Conservation (phyloP, 2,329 filamentous ascomycete genomes). For the Nigrospora sphaerica region DNA sequence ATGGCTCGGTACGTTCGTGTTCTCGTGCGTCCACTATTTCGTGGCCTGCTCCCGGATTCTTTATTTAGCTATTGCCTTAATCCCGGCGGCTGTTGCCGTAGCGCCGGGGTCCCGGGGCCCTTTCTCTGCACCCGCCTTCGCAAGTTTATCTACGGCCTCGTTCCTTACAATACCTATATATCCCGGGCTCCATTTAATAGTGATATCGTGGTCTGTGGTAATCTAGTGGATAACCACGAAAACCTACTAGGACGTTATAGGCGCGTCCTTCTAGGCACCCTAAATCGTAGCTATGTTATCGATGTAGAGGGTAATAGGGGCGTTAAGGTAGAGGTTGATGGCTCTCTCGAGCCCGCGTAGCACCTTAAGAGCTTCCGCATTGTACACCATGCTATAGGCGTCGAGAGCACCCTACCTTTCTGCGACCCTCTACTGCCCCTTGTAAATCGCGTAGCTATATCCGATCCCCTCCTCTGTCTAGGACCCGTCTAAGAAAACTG, state of each 20-base stretch:
- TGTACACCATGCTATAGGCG: not conserved
- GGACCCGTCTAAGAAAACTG: not conserved
- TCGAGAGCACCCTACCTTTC: not conserved
- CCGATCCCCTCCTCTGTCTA: not conserved
- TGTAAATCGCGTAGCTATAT: not conserved
- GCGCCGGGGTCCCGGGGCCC: not conserved
- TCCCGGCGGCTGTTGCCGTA: not conserved
- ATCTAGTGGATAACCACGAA: not conserved
- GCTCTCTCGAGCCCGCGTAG: not conserved
- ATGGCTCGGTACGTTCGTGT: too few species aligned
- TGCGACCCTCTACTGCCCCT: not conserved
- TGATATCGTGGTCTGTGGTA: not conserved
- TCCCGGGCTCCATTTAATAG: not conserved
- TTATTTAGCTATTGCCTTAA: not conserved
- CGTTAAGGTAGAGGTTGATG: not conserved
- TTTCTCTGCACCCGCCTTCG: too few species aligned
- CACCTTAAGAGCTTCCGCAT: not conserved
- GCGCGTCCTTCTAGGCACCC: not conserved
- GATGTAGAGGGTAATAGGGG: not conserved
- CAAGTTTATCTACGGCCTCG: too few species aligned
- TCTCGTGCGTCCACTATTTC: too few species aligned
- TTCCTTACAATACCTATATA: not conserved
- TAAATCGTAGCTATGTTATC: not conserved
- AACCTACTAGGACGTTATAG: not conserved
- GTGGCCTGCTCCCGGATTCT: too few species aligned